phyloP scores from a whole-genome alignment of 2,329 filamentous ascomycete genomes.

The Monilinia vaccinii-corymbosi region DNA sequence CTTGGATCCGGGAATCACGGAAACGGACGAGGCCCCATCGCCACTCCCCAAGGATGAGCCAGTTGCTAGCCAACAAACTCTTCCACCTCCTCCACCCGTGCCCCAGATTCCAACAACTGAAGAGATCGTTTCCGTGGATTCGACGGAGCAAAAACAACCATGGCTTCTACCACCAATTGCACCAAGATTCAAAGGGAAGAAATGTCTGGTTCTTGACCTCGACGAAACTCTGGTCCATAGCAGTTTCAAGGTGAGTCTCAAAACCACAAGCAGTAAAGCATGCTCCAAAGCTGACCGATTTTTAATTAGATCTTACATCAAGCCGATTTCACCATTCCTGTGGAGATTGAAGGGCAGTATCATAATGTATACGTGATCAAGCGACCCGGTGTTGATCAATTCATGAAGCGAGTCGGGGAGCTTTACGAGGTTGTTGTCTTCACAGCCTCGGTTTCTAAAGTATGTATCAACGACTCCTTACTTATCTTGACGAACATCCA shows the following conservation, averaged over 20 bases:
- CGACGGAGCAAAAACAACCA: constrained; percentile 27
- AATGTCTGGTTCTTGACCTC: constrained; percentile 89
- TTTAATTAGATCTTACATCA: constrained; percentile 75
- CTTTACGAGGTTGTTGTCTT: constrained; percentile 98
- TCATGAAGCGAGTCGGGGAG: constrained; percentile 97
- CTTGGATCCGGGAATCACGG: constrained; percentile 16
- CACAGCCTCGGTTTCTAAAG: constrained; percentile 96
- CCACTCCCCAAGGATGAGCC: constrained; percentile 20
- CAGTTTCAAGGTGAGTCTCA: constrained; percentile 76
- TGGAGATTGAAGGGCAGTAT: constrained; percentile 97
- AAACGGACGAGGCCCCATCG: constrained; percentile 20
- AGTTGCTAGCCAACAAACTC: constrained; percentile 14
- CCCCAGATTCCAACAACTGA: constrained; percentile 23
- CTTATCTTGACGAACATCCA: background rate
- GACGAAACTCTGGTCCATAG: constrained; percentile 97
- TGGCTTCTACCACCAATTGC: constrained; percentile 69
- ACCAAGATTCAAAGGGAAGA: constrained; percentile 73
- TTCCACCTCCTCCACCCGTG: constrained; percentile 20
- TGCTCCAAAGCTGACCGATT: background rate
- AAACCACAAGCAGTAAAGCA: background rate
- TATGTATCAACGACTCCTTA: constrained; percentile 32
- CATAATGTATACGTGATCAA: constrained; percentile 99
- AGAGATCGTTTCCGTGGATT: constrained; percentile 17
- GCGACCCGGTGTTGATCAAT: constrained; percentile 93
- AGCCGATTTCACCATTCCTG: constrained; percentile 96